Evolutionary conservation across 495 filamentous ascomycete species (phyloP).

Genomic region (Trichoderma asperelloides): DNA sequence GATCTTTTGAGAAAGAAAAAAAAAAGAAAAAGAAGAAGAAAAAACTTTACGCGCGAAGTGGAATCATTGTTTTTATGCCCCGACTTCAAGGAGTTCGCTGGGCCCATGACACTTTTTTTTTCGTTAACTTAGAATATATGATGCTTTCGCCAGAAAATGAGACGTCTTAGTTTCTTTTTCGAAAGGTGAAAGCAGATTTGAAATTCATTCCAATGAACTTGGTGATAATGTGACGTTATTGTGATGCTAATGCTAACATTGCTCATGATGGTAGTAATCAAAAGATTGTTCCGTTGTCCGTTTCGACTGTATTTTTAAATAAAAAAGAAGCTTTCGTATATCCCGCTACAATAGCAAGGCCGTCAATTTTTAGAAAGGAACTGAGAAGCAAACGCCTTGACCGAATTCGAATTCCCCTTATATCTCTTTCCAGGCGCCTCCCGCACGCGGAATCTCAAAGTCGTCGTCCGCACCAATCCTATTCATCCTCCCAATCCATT

Average conservation of each 20-base stretch:
- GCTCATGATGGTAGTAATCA: not conserved
- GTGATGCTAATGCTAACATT: not conserved
- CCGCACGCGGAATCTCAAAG: not conserved
- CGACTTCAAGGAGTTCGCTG: not conserved
- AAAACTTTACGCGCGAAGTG: not conserved
- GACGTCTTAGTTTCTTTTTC: not conserved
- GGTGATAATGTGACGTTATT: not conserved
- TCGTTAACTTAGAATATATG: not conserved
- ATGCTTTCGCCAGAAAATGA: not conserved
- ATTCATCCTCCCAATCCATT: conserved; percentile 42
- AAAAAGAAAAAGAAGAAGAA: too few relatives aligned
- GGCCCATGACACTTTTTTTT: not conserved
- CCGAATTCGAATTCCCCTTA: not conserved
- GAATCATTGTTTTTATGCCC: not conserved
- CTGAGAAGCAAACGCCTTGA: not conserved
- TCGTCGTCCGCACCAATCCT: conserved; percentile 20
- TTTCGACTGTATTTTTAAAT: not conserved
- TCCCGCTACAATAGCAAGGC: not conserved
- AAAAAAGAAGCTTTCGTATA: not conserved
- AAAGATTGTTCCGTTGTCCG: not conserved
- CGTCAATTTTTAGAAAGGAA: not conserved
- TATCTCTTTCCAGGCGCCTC: not conserved
- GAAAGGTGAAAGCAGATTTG: not conserved
- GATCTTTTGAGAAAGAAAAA: too few relatives aligned
- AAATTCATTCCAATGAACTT: not conserved